A percentile compares a stretch with the other conserved stretches of the same genome.
Evolutionary conservation across 2,329 filamentous ascomycete genomes (phyloP).

Genomic region (Penicillium sp.): DNA sequence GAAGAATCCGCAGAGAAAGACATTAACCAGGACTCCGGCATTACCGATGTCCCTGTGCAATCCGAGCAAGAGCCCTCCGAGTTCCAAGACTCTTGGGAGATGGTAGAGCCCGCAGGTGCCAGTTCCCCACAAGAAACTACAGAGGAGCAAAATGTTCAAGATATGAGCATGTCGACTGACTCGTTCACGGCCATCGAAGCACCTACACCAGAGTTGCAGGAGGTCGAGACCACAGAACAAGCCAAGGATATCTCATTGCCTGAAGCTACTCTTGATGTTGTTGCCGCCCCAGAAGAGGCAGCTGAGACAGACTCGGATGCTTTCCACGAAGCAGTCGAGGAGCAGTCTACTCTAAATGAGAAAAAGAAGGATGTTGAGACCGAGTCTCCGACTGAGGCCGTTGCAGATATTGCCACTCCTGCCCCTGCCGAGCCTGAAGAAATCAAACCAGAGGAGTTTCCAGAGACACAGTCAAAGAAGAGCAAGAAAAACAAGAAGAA

Average conservation of each 20-base stretch:
- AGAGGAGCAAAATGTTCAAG: neutral
- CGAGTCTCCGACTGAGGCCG: neutral
- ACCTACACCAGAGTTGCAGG: neutral
- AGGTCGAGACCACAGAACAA: neutral
- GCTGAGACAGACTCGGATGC: slow-evolving; percentile 17
- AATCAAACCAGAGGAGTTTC: slow-evolving; percentile 1
- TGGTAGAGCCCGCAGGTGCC: neutral
- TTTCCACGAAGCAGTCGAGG: slow-evolving; percentile 21
- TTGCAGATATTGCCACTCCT: neutral
- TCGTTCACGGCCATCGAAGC: neutral
- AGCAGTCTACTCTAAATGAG: slow-evolving; percentile 8
- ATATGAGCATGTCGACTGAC: neutral
- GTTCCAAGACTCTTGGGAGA: slow-evolving; percentile 1
- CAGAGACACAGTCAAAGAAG: slow-evolving; percentile 14
- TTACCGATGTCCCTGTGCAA: neutral
- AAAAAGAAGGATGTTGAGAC: neutral
- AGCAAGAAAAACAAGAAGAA: slow-evolving; percentile 25
- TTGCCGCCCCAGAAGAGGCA: slow-evolving; percentile 1
- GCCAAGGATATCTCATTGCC: neutral
- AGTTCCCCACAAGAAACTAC: neutral
- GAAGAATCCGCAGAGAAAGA: slow-evolving; percentile 3
- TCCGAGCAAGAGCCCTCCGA: neutral
- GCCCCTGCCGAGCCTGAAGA: slow-evolving; percentile 1
- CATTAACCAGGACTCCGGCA: neutral
- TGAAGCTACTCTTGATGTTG: neutral